Evolutionary conservation across 352 stramenopile genomes (phyloP).

Genomic region (Pythium diclinum): DNA sequence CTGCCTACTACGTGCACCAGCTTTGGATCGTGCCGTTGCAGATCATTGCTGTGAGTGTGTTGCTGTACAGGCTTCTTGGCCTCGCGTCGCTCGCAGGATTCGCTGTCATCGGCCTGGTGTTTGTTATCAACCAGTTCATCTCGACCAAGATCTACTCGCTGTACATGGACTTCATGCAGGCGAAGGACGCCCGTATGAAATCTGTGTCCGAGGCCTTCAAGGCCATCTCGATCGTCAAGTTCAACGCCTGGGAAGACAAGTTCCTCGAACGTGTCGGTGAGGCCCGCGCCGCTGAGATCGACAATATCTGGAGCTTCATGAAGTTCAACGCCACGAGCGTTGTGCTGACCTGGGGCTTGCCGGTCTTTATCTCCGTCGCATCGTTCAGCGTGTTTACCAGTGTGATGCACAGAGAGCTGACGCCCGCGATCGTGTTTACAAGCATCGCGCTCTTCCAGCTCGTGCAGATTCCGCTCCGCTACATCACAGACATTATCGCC

Average conservation of each 20-base stretch:
- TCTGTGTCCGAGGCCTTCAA: slow-evolving; percentile 52
- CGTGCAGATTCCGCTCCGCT: slow-evolving; percentile 48
- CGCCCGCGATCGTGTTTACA: slow-evolving; percentile 63
- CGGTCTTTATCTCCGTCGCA: slow-evolving; percentile 42
- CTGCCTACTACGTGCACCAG: slow-evolving; percentile 55
- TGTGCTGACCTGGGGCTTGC: slow-evolving; percentile 29
- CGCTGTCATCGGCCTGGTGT: slow-evolving; percentile 40
- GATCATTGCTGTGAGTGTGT: slow-evolving; percentile 39
- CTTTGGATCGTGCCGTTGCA: slow-evolving; percentile 56
- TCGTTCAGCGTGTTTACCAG: slow-evolving; percentile 40
- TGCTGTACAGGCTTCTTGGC: slow-evolving; percentile 39
- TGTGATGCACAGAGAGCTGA: slow-evolving; percentile 83
- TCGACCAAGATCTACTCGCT: slow-evolving; percentile 28
- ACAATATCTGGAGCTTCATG: slow-evolving; percentile 8
- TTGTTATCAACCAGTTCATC: slow-evolving; percentile 39
- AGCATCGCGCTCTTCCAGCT: slow-evolving; percentile 68
- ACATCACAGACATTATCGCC: slow-evolving; percentile 43
- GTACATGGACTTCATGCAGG: slow-evolving; percentile 4
- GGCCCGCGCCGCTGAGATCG: slow-evolving; percentile 29
- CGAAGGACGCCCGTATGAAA: slow-evolving; percentile 40
- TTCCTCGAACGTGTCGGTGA: slow-evolving; percentile 68
- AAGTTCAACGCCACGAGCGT: slow-evolving; percentile 7
- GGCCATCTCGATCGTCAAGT: slow-evolving; percentile 91
- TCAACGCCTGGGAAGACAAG: slow-evolving; percentile 86
- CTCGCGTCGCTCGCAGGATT: slow-evolving; percentile 44